Base-by-base conservation (phyloP, 257 asterid genomes). In the Thymus mandschuricus region DNA sequence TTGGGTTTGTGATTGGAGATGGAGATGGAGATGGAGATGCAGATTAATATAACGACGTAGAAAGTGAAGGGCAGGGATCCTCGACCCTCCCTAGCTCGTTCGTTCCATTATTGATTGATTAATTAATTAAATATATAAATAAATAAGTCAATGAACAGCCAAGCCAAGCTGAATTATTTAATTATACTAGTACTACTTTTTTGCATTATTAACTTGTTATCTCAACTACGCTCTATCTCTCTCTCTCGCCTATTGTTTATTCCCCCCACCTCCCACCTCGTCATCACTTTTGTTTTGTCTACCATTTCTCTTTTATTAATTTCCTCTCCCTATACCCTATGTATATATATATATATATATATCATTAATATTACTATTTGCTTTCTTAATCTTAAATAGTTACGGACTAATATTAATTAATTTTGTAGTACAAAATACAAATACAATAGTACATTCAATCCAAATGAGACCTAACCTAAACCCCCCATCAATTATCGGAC, bases 61-160 rank as follows among this genome's bases (percentile, higher is more conserved):
- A 34, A 58, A 38, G 61, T 44, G 15, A 11, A 3, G 49, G 38
- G 56, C 43, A 1, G 29, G 13, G 13, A 10, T 66, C 46, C n/a
- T 45, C 5, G 21, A 21, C 21, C 41, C 41, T 38, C 41, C 41
- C 6, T 21, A 21, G 21, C 21, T 5, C 40, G 40, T 0, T 35
- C 41, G 62, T 56, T 44, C 27, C 6, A 45, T 46, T 48, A 33
- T 70, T 50, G 6, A 27, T 40, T 8, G 3, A n/a, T 40, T 28
- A 1, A 21, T 68, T 41, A 3, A 41, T 28, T 40, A 62, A 41
- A 28, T 2, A 6, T 40, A 11, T 6, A 10, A 15, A 4, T 15
- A 51, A 0, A 45, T n/a, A 78, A 73, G 82, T 78, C 82, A 78
- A 78, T 73, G 79, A 12, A 56, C 74, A 72, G 66, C 8, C 27